A percentile compares a stretch with the other conserved stretches of the same genome.
Conservation (phyloP, 202 grass and related monocot species). For the Saccharum hybrid region DNA sequence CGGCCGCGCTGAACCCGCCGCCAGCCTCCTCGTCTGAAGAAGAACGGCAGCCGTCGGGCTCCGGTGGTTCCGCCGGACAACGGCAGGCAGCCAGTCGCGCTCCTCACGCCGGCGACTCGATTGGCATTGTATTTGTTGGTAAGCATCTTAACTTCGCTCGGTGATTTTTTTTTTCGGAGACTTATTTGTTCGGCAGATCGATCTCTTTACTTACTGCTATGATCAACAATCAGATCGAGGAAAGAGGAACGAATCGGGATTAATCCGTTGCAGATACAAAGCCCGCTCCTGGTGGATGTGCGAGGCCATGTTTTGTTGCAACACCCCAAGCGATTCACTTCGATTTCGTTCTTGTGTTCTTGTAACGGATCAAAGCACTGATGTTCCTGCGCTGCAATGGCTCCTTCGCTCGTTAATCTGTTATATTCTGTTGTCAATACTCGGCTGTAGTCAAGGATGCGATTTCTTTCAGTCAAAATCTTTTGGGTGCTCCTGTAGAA, state of each 20-base stretch:
- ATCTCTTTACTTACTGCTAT: not conserved
- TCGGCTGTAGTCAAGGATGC: slow-evolving; percentile 26
- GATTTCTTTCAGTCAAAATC: slow-evolving; percentile 9
- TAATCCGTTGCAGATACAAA: not conserved
- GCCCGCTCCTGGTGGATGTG: not conserved
- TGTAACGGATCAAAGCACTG: slow-evolving; percentile 23
- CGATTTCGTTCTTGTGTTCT: slow-evolving; percentile 13
- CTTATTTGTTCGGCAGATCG: slow-evolving; percentile 2
- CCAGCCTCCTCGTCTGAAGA: not conserved
- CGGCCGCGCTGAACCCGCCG: not conserved
- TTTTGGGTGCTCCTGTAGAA: not conserved
- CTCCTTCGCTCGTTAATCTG: not conserved
- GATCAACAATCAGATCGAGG: not conserved
- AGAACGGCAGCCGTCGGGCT: not conserved
- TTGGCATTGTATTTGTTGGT: not conserved
- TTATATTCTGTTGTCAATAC: not conserved
- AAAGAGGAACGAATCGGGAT: not conserved
- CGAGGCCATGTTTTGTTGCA: not conserved
- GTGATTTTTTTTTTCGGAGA: not conserved
- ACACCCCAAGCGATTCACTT: not conserved
- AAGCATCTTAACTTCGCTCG: not conserved
- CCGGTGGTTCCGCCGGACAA: slow-evolving; percentile 12
- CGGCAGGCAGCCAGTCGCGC: not conserved
- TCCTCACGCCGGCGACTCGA: not conserved
- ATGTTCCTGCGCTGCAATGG: not conserved